These are phyloP conservation scores for Margaritispora aquatica DNA, from an alignment of 495 filamentous ascomycete species.

Conservation along the genomic window DNA sequence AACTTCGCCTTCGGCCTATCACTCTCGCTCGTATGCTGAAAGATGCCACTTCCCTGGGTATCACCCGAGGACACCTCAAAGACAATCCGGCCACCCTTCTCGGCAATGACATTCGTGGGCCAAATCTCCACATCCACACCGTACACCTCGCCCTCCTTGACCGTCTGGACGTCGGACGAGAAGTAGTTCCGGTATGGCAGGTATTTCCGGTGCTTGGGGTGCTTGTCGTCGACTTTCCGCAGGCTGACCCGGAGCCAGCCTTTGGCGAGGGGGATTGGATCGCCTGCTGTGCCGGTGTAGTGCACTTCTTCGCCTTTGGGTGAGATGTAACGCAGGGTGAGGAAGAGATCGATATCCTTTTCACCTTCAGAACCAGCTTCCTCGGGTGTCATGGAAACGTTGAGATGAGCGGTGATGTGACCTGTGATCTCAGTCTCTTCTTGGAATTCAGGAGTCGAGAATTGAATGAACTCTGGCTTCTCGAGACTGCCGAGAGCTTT, in stretches of 20 bases:
- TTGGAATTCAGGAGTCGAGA: constrained; percentile 47
- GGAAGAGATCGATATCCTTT: constrained; percentile 58
- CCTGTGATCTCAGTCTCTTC: constrained; percentile 60
- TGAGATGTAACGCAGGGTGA: constrained; percentile 54
- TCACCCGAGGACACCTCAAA: constrained; percentile 55
- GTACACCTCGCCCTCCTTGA: constrained; percentile 52
- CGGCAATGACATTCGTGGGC: constrained; percentile 62
- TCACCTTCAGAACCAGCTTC: constrained; percentile 7
- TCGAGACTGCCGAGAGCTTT: constrained; percentile 47
- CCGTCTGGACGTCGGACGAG: constrained; percentile 47
- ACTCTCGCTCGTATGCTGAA: constrained; percentile 16
- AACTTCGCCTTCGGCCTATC: constrained; percentile 42
- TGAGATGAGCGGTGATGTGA: constrained; percentile 55
- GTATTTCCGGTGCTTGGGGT: constrained; percentile 42
- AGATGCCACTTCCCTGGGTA: constrained; percentile 45
- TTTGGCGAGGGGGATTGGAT: constrained; percentile 43
- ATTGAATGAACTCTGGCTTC: constrained; percentile 41
- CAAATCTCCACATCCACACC: constrained; percentile 60
- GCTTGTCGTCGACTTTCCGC: constrained; percentile 42
- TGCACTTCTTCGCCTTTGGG: constrained; percentile 50
- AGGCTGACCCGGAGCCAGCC: constrained; percentile 53
- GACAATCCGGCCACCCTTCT: constrained; percentile 43
- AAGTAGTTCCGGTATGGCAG: constrained; percentile 57
- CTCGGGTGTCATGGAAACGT: constrained; percentile 47
- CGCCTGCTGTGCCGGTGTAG: constrained; percentile 53